Evolutionary conservation across 768 basidiomycete species (phyloP), one percentile per base, ranked within the genome.

Genomic region (Pleurotus tuoliensis): DNA sequence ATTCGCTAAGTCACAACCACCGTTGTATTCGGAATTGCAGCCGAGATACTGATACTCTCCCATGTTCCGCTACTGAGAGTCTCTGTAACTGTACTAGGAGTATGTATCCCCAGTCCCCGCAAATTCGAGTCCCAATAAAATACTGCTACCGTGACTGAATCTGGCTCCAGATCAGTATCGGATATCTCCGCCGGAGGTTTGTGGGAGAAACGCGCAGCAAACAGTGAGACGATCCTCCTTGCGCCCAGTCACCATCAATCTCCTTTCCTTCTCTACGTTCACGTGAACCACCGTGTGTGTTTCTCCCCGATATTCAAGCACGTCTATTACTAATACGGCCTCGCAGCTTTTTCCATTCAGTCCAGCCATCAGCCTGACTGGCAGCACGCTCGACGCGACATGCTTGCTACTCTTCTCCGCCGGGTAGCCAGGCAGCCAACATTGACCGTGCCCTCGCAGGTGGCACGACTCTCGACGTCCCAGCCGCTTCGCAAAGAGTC

Each of bases 311-410:
- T 16, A 16, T 44, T 22, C 41, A 44, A 44, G 41, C 41, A 44
- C n/a, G n/a, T 22, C 41, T 22, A 44, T 44, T n/a, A 44, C 41
- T 44, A 44, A 44, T 44, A 44, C 41, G 41, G 41, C 20, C 41
- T 44, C 37, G 18, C 37, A 13, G 18, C 37, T 13, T 12, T 41
- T 18, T 18, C 16, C 39, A 11, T 41, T 38, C 38, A 40, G 5
- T 41, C 22, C 20, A 34, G 13, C 22, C 27, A 15, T 47, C 27
- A 27, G 15, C 48, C 39, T 53, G 51, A 53, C 51, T 53, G 51
- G 51, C 51, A 53, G 51, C 51, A 40, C 51, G 51, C 51, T 53
- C 39, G 51, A 53, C 51, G 3, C 25, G 9, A 16, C 37, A 53
- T 53, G 51, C 39, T 53, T 11, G 39, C 38, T 38, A 5, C 30